phyloP scores from a whole-genome alignment of 148 eudicot genomes.

The Rhododendron ovatum region DNA sequence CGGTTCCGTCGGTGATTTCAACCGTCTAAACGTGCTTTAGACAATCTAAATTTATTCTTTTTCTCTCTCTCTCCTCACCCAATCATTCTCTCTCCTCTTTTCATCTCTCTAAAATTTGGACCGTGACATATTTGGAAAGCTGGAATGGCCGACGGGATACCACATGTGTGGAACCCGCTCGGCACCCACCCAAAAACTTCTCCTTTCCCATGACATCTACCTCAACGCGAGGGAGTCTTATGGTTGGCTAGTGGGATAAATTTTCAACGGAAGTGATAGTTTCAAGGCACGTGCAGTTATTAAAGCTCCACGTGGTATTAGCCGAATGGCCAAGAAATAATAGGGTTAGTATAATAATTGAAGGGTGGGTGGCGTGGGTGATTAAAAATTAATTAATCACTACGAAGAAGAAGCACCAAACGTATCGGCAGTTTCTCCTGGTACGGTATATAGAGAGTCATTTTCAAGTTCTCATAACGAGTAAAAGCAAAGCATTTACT shows the following conservation, averaged over 20 bases:
- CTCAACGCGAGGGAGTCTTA: background rate
- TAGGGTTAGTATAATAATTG: background rate
- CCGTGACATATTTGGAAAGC: too few species aligned
- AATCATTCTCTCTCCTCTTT: too few species aligned
- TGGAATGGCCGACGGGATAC: too few species aligned
- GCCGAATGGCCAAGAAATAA: background rate
- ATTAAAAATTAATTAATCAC: too few species aligned
- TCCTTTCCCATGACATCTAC: background rate
- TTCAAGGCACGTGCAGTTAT: background rate
- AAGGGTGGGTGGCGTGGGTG: background rate
- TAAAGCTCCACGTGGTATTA: background rate
- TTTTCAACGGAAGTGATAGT: background rate
- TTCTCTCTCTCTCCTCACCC: too few species aligned
- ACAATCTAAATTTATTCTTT: too few species aligned
- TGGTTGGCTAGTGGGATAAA: background rate
- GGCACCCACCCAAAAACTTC: too few species aligned
- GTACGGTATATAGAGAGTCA: background rate
- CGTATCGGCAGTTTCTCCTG: background rate
- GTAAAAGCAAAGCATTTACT: background rate
- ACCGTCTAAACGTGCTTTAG: too few species aligned
- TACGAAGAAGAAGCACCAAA: background rate
- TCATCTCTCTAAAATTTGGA: too few species aligned
- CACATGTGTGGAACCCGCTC: too few species aligned
- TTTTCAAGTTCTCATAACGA: background rate
- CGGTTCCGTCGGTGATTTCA: too few species aligned